Conservation (phyloP, 23 red algal genomes). For the Cyanidiococcus yangmingshanensis region DNA sequence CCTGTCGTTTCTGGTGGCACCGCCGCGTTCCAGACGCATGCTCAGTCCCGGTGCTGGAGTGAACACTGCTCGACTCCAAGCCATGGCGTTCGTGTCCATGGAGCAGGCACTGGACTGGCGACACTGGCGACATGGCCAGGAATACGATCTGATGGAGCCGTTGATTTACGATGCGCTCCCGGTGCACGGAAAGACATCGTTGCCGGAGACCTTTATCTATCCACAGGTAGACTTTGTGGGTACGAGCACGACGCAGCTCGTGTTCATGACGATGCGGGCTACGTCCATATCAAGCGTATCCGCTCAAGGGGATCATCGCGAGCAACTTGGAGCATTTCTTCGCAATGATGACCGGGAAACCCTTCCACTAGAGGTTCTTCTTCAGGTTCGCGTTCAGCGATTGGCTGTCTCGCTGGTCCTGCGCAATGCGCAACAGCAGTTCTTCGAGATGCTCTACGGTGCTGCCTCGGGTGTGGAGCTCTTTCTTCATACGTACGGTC, state of each 20-base stretch:
- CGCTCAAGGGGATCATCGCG: background rate
- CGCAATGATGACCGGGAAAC: background rate
- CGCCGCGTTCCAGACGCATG: background rate
- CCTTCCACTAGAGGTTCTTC: background rate
- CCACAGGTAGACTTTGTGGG: background rate
- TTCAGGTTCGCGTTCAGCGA: background rate
- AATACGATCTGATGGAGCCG: conserved; percentile 8
- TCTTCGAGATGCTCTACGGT: conserved; percentile 9
- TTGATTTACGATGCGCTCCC: background rate
- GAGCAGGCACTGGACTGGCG: background rate
- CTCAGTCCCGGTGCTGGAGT: background rate
- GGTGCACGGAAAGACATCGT: background rate
- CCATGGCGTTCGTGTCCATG: background rate
- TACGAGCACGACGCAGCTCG: background rate
- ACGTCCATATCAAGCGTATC: background rate
- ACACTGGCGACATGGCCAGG: background rate
- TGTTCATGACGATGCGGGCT: background rate
- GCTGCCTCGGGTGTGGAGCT: conserved; percentile 10
- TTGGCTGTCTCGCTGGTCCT: conserved; percentile 7
- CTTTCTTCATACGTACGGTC: background rate
- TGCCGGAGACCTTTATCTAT: background rate
- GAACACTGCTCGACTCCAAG: background rate
- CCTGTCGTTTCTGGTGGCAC: background rate
- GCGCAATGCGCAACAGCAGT: background rate
- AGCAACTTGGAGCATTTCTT: background rate